Base-by-base conservation (phyloP, 1,139 yeast genomes). In the Scheffersomyces lignicola region DNA sequence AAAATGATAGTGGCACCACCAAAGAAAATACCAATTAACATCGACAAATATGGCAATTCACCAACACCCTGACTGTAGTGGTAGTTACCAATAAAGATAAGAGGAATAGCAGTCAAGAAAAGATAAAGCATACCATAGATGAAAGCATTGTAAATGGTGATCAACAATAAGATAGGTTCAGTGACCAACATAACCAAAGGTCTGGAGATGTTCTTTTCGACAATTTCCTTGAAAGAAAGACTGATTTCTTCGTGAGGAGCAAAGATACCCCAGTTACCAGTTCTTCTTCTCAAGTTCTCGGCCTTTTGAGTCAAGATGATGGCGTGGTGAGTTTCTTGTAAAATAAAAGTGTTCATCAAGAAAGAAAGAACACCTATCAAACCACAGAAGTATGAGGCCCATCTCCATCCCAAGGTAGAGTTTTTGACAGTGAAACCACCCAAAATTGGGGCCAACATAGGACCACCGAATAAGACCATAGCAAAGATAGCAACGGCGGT, bases 111-210 rank as follows among this genome's bases (percentile, higher is more conserved):
- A 31, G 86, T 84, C 47, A 88, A 66, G 58, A 85, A 75, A 48
- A 87, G 60, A 56, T 88, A 88, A 38, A 86, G 62, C 57, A 88
- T 80, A 45, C 95, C 96, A 56, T 87, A 88, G 42, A 87, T 80
- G 58, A 88, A 86, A 2, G 95, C 83, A 53, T 83, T 84, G 68
- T 87, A 88, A 30, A 87, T 51, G 22, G 90, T 75, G 41, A 87
- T 62, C 34, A 83, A 62, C 24, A 86, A 67, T 44, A 87, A 60
- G 39, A 86, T 81, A 28, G 95, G 95, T 58, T 87, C 96, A 7
- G 73, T 65, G 42, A 76, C 58, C 43, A 87, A 65, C 87, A 87
- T 80, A 16, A 55, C 56, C 13, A 86, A 35, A 4, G 96, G 95
- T 61, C 95, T 75, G 4, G 82, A 53, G 30, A 87, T 57, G 48